Evolutionary conservation across 345 rosid genomes (phyloP), one percentile per base, ranked within the genome.

Genomic region (Salix dunnii): DNA sequence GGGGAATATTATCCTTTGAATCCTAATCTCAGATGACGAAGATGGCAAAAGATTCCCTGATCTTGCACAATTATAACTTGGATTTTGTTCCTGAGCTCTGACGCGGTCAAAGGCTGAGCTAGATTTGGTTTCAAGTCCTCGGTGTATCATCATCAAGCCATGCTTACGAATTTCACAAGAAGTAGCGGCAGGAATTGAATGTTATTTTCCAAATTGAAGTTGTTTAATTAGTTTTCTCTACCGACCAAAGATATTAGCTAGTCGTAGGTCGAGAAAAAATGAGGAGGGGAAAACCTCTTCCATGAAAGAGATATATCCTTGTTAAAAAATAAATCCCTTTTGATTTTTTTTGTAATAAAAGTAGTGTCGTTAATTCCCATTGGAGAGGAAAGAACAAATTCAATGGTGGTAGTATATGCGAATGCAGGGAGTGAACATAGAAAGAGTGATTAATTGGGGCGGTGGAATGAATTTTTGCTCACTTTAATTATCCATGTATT

Each of bases 101-200:
- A 82, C 86, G 74, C 74, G 77, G 87, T 84, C 89, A 86, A 82
- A 78, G 75, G 89, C 86, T 77, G 83, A 21, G 13, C 28, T 9
- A 55, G 36, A 27, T 74, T 36, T 74, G 31, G 65, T 33, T 71
- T 31, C 35, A 78, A 51, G 76, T 51, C 51, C 71, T 51, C 48
- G 70, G 65, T 77, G 9, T 18, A 66, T 53, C 76, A 72, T 40
- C 58, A 72, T 8, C 68, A 70, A 28, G 2, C 33, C 63, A 75
- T 31, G 18, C 67, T 28, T 31, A 6, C 18, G 3, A 7, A 49
- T 20, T 46, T 55, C 62, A 55, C 27, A 10, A 55, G n/a, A 10
- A 10, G n/a, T n/a, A 2, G 11, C 3, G 23, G 62, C n/a, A 2
- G 62, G 10, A n/a, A 55, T 46, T 46, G 51, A 46, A 14, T 14